Evolutionary conservation across 768 basidiomycete genomes (phyloP).

Genomic region (Clathrus columnatus): DNA sequence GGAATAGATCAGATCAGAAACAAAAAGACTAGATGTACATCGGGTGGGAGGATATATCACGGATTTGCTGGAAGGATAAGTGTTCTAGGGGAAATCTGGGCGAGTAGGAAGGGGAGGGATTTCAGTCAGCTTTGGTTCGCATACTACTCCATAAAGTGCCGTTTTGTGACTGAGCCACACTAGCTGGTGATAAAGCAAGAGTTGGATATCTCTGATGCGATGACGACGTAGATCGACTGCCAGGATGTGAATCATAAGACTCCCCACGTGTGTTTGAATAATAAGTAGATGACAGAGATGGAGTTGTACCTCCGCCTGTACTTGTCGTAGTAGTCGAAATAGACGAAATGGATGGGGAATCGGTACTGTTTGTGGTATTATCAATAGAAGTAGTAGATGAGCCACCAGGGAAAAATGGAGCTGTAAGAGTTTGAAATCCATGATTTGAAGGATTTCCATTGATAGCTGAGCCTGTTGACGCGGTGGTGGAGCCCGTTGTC

Average conservation of each 20-base stretch:
- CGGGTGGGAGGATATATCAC: too few relatives aligned
- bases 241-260: background rate
- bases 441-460: conserved; percentile 16
- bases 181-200: conserved; percentile 3
- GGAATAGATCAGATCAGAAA: too few relatives aligned
- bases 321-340: background rate
- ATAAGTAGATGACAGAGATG: background rate
- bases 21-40: too few relatives aligned
- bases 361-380: background rate
- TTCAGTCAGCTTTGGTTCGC: background rate
- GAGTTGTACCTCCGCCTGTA: too few relatives aligned
- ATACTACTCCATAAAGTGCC: conserved; percentile 1
- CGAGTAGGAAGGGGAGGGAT: background rate
- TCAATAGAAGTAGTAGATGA: conserved; percentile 17
- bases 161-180: background rate
- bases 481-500: background rate
- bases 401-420: conserved; percentile 46
- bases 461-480: background rate
- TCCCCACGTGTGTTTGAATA: background rate
- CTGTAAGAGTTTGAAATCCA: conserved; percentile 44
- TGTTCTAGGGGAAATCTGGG: background rate
- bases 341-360: background rate
- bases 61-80: background rate
- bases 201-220: background rate
- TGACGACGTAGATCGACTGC: background rate